phyloP scores from a whole-genome alignment of 2,329 filamentous ascomycete species.

The Aspergillus sclerotialis region DNA sequence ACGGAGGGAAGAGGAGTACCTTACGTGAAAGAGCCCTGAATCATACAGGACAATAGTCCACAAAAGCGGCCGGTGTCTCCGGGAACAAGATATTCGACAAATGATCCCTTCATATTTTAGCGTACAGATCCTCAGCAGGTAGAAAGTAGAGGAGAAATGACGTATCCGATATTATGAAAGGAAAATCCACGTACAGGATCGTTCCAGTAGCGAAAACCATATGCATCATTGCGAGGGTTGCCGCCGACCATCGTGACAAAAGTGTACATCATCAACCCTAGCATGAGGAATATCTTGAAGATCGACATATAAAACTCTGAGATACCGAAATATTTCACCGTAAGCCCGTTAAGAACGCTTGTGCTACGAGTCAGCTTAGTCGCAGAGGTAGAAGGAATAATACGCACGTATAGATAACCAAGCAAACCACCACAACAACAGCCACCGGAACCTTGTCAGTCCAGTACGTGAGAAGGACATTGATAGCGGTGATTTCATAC shows the following conservation, averaged over 20 bases:
- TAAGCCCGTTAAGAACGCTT: conserved; percentile 33
- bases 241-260: conserved; percentile 75
- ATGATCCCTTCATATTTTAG: too few species aligned
- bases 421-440: conserved; percentile 29
- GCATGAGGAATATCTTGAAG: conserved; percentile 32
- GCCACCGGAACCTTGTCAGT: conserved; percentile 32
- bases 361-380: neutral
- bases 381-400: neutral
- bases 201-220: conserved; percentile 62
- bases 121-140: too few species aligned
- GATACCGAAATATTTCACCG: conserved; percentile 39
- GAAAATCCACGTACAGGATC: conserved; percentile 39
- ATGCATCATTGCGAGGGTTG: conserved; percentile 61
- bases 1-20: neutral
- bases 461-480: conserved; percentile 32
- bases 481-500: conserved; percentile 33
- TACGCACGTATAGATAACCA: conserved; percentile 35
- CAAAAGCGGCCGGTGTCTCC: conserved; percentile 52
- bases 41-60: conserved; percentile 58
- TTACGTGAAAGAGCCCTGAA: conserved; percentile 58
- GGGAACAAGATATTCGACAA: conserved; percentile 54
- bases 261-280: conserved; percentile 40
- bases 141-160: neutral
- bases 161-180: neutral
- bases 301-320: conserved; percentile 42